These are phyloP conservation scores for Trametes coccinea DNA, from an alignment of 768 basidiomycete genomes.

Conservation along the genomic window DNA sequence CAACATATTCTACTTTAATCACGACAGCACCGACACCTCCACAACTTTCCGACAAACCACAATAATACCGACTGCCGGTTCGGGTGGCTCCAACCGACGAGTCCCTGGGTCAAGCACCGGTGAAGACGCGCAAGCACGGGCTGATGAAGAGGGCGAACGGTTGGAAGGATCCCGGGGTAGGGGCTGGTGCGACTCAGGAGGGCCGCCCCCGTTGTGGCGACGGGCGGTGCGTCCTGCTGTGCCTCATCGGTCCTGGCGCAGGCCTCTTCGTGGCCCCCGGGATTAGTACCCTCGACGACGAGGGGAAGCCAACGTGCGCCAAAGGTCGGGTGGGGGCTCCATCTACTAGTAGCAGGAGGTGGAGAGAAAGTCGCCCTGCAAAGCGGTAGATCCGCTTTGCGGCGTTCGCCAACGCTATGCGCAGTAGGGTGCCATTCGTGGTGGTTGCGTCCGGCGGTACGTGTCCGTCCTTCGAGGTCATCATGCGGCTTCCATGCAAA, in stretches of 20 bases:
- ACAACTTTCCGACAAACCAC: too few relatives aligned
- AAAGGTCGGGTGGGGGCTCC: background rate
- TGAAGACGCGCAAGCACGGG: background rate
- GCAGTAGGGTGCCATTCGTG: too few relatives aligned
- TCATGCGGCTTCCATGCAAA: too few relatives aligned
- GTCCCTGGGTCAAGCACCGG: slow-evolving; percentile 2
- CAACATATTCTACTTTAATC: too few relatives aligned
- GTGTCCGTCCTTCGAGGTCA: too few relatives aligned
- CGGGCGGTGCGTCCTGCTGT: background rate
- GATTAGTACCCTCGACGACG: slow-evolving; percentile 6
- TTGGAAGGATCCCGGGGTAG: slow-evolving; percentile 7
- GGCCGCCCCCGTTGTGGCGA: too few relatives aligned
- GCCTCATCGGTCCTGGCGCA: slow-evolving; percentile 11
- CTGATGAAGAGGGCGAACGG: slow-evolving; percentile 15
- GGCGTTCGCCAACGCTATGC: too few relatives aligned
- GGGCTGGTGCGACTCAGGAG: background rate
- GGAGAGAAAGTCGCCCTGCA: too few relatives aligned
- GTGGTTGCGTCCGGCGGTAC: too few relatives aligned
- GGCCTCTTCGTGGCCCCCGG: slow-evolving; percentile 18
- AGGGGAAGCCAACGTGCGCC: slow-evolving; percentile 15
- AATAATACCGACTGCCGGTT: background rate
- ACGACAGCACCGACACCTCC: too few relatives aligned
- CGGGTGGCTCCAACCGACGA: slow-evolving; percentile 3
- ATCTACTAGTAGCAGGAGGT: too few relatives aligned
- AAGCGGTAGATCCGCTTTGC: too few relatives aligned